These are phyloP conservation scores for Aaosphaeria arxii DNA, from an alignment of 2,329 filamentous ascomycete species.

Conservation along the genomic window DNA sequence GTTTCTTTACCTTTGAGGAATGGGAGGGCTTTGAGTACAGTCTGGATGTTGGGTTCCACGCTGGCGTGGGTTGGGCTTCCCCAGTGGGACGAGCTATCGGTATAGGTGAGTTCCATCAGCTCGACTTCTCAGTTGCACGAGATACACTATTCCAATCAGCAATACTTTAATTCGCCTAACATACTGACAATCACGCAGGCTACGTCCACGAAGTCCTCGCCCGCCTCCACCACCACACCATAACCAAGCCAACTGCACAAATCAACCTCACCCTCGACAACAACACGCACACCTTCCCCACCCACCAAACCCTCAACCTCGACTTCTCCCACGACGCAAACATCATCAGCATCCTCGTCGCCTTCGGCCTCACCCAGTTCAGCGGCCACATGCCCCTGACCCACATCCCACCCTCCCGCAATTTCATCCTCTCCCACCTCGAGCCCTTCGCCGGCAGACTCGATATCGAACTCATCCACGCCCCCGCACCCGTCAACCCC, in stretches of 20 bases:
- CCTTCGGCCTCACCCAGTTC: slow-evolving; percentile 72
- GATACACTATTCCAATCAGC: too few species aligned
- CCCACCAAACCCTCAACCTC: slow-evolving; percentile 71
- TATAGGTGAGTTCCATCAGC: slow-evolving; percentile 45
- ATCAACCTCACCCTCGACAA: slow-evolving; percentile 68
- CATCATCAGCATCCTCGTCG: slow-evolving; percentile 66
- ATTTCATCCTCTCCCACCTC: slow-evolving; percentile 64
- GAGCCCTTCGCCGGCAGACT: slow-evolving; percentile 71
- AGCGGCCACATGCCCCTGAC: slow-evolving; percentile 55
- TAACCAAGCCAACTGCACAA: slow-evolving; percentile 40
- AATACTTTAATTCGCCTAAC: too few species aligned
- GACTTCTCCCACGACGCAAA: slow-evolving; percentile 79
- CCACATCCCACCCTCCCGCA: slow-evolving; percentile 53
- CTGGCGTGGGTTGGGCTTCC: slow-evolving; percentile 60
- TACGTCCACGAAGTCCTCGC: slow-evolving; percentile 69
- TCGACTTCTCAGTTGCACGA: slow-evolving; percentile 36
- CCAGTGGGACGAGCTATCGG: slow-evolving; percentile 69
- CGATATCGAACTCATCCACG: slow-evolving; percentile 70
- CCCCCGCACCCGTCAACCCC: slow-evolving; percentile 58
- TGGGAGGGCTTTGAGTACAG: slow-evolving; percentile 72
- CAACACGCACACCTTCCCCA: slow-evolving; percentile 66
- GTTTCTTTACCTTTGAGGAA: slow-evolving; percentile 71
- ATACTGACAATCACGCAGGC: slow-evolving; percentile 9
- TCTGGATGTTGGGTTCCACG: slow-evolving; percentile 64
- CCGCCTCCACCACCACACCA: slow-evolving; percentile 63